These are phyloP conservation scores for Brassica balearica DNA, from an alignment of 441 rosid genomes.

Conservation along the genomic window DNA sequence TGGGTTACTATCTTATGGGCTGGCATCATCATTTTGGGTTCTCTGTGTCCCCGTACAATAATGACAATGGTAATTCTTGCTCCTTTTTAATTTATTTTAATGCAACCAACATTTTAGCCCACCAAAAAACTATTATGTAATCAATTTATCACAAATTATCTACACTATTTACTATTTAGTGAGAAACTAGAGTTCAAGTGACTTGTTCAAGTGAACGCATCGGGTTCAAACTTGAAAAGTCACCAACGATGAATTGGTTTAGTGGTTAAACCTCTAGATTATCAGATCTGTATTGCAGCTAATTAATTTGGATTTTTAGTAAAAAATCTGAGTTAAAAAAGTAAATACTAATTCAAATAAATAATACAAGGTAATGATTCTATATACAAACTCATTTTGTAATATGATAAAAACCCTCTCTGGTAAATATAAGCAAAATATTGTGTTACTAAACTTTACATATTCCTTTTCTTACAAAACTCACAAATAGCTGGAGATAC, in stretches of 20 bases:
- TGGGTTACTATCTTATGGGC: conserved; percentile 1
- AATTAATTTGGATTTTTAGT: neutral
- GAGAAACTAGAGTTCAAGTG: no score
- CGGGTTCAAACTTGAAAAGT: neutral
- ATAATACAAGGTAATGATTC: neutral
- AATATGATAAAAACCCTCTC: neutral
- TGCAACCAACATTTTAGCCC: neutral
- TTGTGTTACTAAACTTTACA: neutral
- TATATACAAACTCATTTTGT: neutral
- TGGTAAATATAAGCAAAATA: neutral
- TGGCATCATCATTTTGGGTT: neutral
- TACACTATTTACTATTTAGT: no score
- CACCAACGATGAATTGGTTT: neutral
- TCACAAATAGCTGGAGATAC: neutral
- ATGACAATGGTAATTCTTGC: neutral
- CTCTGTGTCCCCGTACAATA: neutral
- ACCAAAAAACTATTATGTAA: neutral
- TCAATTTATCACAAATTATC: neutral
- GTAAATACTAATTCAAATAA: neutral
- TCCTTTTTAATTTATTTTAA: neutral
- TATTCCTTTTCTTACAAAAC: neutral
- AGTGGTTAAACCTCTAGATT: neutral
- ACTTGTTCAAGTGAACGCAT: no score
- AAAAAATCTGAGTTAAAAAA: neutral
- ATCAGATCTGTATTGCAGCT: neutral